phyloP scores from a whole-genome alignment of 2,329 filamentous ascomycete genomes.

The Coniochaeta sp. region DNA sequence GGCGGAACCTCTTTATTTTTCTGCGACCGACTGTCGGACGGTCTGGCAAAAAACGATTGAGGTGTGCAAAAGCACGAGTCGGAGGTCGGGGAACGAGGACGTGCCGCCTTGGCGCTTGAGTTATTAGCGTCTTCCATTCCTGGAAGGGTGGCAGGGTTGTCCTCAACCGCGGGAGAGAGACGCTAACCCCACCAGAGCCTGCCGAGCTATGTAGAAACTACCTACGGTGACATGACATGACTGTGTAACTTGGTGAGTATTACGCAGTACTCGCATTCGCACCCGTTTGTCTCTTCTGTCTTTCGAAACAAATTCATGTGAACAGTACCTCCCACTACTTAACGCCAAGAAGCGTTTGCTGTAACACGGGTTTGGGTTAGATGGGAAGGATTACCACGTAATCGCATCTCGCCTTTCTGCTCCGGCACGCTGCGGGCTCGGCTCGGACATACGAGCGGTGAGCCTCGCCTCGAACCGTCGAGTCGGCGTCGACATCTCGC shows the following conservation, averaged over 20 bases:
- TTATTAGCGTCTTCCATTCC: neutral
- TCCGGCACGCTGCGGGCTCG: too few relatives aligned
- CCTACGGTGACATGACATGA: too few relatives aligned
- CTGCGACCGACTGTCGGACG: slow-evolving; percentile 16
- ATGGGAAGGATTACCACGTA: too few relatives aligned
- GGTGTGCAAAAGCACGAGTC: slow-evolving; percentile 7
- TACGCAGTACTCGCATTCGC: too few relatives aligned
- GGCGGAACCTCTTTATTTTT: slow-evolving; percentile 13
- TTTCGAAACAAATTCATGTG: too few relatives aligned
- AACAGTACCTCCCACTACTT: too few relatives aligned
- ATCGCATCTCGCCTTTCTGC: too few relatives aligned
- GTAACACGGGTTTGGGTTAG: too few relatives aligned
- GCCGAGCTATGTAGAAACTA: neutral
- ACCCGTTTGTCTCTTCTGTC: too few relatives aligned
- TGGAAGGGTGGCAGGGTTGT: neutral
- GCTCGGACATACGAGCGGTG: neutral
- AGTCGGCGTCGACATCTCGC: too few relatives aligned
- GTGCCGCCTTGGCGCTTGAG: neutral
- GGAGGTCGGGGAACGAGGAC: slow-evolving; percentile 9
- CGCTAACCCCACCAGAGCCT: neutral
- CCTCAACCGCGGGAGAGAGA: neutral
- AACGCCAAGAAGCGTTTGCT: too few relatives aligned
- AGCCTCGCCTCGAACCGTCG: neutral
- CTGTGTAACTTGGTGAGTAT: too few relatives aligned
- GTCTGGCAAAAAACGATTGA: slow-evolving; percentile 8